Conservation (phyloP, 2,329 filamentous ascomycete genomes). For the Neofusicoccum sp. region DNA sequence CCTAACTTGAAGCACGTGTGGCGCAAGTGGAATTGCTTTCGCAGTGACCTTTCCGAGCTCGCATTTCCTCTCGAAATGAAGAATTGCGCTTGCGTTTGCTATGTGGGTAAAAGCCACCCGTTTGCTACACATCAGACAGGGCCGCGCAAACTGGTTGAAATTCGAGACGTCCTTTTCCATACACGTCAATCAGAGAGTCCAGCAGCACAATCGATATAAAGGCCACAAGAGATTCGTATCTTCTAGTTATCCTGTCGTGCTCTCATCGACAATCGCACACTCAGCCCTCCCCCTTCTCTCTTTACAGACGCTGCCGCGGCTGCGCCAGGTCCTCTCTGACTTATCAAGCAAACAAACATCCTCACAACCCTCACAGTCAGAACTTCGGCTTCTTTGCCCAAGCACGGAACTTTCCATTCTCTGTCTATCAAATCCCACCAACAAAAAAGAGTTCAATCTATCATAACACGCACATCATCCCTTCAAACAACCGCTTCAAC, state of each 20-base stretch:
- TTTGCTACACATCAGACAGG: slow-evolving; percentile 5
- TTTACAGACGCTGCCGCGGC: background rate
- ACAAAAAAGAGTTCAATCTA: background rate
- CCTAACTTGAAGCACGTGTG: slow-evolving; percentile 19
- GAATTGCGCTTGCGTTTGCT: slow-evolving; percentile 14
- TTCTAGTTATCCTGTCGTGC: background rate
- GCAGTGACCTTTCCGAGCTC: slow-evolving; percentile 4
- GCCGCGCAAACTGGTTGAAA: slow-evolving; percentile 6
- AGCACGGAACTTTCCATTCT: too few species aligned
- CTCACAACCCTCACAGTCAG: background rate
- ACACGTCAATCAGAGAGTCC: background rate
- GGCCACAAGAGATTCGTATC: background rate
- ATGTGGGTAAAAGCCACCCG: background rate
- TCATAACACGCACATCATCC: background rate
- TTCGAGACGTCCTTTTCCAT: background rate
- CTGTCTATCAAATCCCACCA: background rate
- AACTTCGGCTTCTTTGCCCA: background rate
- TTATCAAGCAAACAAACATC: background rate
- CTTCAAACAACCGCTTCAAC: background rate
- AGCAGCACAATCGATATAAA: slow-evolving; percentile 3
- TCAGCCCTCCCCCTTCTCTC: too few species aligned
- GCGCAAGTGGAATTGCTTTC: slow-evolving; percentile 17
- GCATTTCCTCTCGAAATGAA: background rate
- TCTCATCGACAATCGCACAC: background rate
- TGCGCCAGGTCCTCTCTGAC: too few species aligned